A percentile compares a stretch with the other conserved stretches of the same genome.
These are phyloP conservation scores for Lepraria neglecta DNA, from an alignment of 495 filamentous ascomycete species.

Conservation along the genomic window DNA sequence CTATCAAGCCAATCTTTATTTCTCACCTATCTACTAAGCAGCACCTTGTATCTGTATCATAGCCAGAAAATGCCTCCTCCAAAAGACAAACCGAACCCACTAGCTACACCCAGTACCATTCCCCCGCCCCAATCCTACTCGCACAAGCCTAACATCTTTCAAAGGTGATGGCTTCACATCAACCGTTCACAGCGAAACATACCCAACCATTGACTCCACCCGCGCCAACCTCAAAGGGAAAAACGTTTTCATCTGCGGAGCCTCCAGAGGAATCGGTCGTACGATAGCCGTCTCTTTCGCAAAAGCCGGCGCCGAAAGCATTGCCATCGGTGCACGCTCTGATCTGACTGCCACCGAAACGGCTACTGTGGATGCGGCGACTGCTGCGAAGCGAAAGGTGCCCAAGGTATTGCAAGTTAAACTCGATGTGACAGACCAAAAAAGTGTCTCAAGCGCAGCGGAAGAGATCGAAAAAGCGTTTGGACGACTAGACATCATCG, in stretches of 20 bases:
- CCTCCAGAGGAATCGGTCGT: conserved; percentile 45
- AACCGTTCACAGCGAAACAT: conserved; percentile 35
- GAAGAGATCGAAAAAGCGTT: conserved; percentile 35
- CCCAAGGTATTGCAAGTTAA: conserved; percentile 36
- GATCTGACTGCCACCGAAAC: conserved; percentile 34
- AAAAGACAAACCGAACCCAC: not conserved
- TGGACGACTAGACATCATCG: conserved; percentile 47
- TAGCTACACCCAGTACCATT: conserved; percentile 1
- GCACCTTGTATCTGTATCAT: not conserved
- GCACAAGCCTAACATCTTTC: not conserved
- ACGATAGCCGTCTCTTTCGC: conserved; percentile 46
- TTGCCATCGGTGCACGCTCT: conserved; percentile 41
- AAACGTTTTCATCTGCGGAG: conserved; percentile 45
- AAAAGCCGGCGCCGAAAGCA: conserved; percentile 36
- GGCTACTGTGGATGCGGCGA: conserved; percentile 36
- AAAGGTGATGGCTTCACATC: conserved; percentile 19
- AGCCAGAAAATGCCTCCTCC: conserved; percentile 8
- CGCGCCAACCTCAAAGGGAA: conserved; percentile 41
- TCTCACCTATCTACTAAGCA: not conserved
- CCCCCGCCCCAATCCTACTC: not conserved
- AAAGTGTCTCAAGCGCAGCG: conserved; percentile 36
- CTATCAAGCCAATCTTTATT: no score
- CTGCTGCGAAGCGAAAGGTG: conserved; percentile 29
- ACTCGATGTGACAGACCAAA: conserved; percentile 41
- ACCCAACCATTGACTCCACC: conserved; percentile 27